Evolutionary conservation across 208 protist species (phyloP), one percentile per base, ranked within the genome.

Genomic region (Leishmania arabica): DNA sequence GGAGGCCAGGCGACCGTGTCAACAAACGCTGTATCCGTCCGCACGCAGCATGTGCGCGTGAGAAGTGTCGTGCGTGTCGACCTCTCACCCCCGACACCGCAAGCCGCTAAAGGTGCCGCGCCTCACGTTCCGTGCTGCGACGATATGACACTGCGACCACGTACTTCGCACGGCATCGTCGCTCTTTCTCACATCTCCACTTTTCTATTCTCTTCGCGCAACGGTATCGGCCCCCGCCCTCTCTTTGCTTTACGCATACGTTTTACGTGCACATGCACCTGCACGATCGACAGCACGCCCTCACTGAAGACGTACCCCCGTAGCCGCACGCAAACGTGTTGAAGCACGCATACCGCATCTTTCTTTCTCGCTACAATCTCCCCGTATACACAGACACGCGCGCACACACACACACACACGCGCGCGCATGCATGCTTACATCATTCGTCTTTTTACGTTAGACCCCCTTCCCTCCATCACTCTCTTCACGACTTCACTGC

Each of bases 381-480:
- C 47, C 21, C 45, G 19, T 75, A 42, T 3, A 37, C 34, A 37
- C 34, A 37, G 34, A 37, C 34, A 37, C 34, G 34, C 68, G 37
- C 66, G 49, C 66, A 71, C 37, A 37, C 34, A 37, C 34, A 1
- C 21, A 40, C 70, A 0, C 70, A 21, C 49, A 45, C 71, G 1
- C 71, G 13, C 71, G 56, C 1, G 51, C 17, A 64, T 60, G 24
- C 60, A 62, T 56, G n/a, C 49, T 83, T 77, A 73, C 37, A 53
- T 73, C 31, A 40, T 71, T 72, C 73, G 58, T 66, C 40, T 51
- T 66, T 13, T 13, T 70, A 21, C 6, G 53, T 72, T 84, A 80
- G 19, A 60, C 24, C 4, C 54, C 45, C 54, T 47, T 17, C 58
- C 17, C 69, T 79, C n/a, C 45, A 42, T 40, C 2, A 49, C 21